phyloP scores from a whole-genome alignment of 1,284 basidiomycete genomes.

The Thecaphora thlaspeos region DNA sequence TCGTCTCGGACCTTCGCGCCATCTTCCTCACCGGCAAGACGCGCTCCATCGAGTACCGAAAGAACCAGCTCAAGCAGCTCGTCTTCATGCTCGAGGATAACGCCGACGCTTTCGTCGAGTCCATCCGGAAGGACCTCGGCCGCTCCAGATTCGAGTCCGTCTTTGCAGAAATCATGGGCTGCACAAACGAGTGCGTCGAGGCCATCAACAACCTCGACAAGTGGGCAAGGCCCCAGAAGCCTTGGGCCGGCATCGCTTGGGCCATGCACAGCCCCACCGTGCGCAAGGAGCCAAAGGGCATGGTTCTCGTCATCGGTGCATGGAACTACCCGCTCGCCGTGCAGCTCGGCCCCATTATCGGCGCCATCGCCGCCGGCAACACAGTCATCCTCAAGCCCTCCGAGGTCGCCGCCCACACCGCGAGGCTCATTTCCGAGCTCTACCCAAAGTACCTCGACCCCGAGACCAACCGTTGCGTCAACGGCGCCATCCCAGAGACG shows the following conservation, averaged over 20 bases:
- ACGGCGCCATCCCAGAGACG: conserved; percentile 74
- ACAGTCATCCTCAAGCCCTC: conserved; percentile 65
- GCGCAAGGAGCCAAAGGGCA: conserved; percentile 59
- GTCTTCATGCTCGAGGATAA: conserved; percentile 68
- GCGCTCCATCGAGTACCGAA: conserved; percentile 64
- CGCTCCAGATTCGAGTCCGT: conserved; percentile 59
- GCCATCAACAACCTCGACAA: conserved; percentile 68
- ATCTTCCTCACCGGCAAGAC: conserved; percentile 65
- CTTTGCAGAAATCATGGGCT: conserved; percentile 54
- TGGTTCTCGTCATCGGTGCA: conserved; percentile 61
- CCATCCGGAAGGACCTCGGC: conserved; percentile 64
- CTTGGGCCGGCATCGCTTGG: conserved; percentile 53
- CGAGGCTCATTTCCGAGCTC: conserved; percentile 71
- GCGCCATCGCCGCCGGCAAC: conserved; percentile 60
- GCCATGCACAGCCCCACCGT: conserved; percentile 52
- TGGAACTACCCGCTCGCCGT: conserved; percentile 57
- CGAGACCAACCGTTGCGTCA: conserved; percentile 70
- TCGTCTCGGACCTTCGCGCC: conserved; percentile 61
- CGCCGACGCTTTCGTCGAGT: conserved; percentile 61
- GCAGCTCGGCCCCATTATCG: conserved; percentile 58
- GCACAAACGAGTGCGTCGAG: conserved; percentile 65
- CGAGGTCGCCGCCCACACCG: conserved; percentile 70
- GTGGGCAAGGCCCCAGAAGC: conserved; percentile 56
- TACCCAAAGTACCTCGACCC: conserved; percentile 78
- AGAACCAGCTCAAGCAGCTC: conserved; percentile 68